Base-by-base conservation (phyloP, 352 stramenopile species). In the Phytophthora quininea region DNA sequence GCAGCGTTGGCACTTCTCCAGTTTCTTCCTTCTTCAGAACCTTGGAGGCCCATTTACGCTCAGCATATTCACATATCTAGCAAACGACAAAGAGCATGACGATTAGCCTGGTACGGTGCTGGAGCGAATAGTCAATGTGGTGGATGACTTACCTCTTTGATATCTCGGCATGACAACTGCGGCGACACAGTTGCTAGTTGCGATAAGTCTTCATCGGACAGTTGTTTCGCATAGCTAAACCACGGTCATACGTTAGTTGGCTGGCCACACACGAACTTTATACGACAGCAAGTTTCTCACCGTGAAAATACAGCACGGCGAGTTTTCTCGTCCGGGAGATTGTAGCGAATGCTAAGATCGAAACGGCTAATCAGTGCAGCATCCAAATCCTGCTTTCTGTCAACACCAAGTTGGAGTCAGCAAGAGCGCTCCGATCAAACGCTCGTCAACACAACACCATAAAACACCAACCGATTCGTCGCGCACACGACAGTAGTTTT, bases 401-500 rank as follows among this genome's bases (percentile, higher is more conserved):
- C 58, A 57, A 3, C 55, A 31, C 10, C 11, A 43, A 30, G 15
- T 1, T 56, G 3, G 49, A 12, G 4, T 27, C 27, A 64, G 31
- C 54, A 42, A 29, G 35, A 45, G 37, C 46, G 1, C 24, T 24
- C 12, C 29, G 10, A 30, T 47, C 5, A 35, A 49, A 67, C 19
- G 19, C 19, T 24, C 19, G 10, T 27, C 24, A 37, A 24, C 51
- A 55, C 15, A 35, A 7, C 11, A 14, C 32, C 15, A 35, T 31
- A 43, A 51, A 10, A 15, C 14, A 24, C 67, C 9, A 64, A 93
- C 86, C 86, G 71, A 52, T 98, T 98, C 1, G 92, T 98, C 7
- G 93, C 93, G 32, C 91, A 97, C 24, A 98, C 91, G 11, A 98
- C 83, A 3, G 91, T 98, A n/a, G 82, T 96, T 59, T 97, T 97